phyloP scores from a whole-genome alignment of 192 early-diverging fungal genomes.

The Rhizoclosmatium globosum region DNA sequence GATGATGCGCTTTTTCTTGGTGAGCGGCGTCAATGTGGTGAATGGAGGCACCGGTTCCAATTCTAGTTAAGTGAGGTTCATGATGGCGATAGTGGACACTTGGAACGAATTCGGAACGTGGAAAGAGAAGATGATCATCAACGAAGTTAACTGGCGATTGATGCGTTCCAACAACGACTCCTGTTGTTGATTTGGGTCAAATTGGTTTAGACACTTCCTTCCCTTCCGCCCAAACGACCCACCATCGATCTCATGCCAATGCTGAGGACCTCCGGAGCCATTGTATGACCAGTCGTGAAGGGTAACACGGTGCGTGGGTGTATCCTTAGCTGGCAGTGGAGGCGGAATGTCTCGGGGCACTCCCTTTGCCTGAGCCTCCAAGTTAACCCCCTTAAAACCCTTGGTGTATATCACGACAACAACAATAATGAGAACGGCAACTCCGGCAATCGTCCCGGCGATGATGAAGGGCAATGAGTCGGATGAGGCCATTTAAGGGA shows the following conservation, averaged over 20 bases:
- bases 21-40: background rate
- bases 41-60: background rate
- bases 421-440: no score
- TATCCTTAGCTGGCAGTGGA: no score
- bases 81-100: slow-evolving; percentile 10
- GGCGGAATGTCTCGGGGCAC: no score
- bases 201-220: background rate
- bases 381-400: no score
- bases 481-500: no score
- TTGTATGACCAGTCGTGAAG: slow-evolving; percentile 13
- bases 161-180: slow-evolving; percentile 6
- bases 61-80: background rate
- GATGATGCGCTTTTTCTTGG: no score
- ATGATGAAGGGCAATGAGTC: no score
- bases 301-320: background rate
- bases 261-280: background rate
- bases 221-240: background rate
- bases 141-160: slow-evolving; percentile 31
- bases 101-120: slow-evolving; percentile 21
- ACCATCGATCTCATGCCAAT: slow-evolving; percentile 22
- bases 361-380: no score
- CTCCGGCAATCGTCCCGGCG: no score
- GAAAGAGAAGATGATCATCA: slow-evolving; percentile 1
- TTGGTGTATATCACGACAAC: no score
- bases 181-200: background rate